Base-by-base conservation (phyloP, 352 stramenopile species). In the Peronosclerospora sorghi region DNA sequence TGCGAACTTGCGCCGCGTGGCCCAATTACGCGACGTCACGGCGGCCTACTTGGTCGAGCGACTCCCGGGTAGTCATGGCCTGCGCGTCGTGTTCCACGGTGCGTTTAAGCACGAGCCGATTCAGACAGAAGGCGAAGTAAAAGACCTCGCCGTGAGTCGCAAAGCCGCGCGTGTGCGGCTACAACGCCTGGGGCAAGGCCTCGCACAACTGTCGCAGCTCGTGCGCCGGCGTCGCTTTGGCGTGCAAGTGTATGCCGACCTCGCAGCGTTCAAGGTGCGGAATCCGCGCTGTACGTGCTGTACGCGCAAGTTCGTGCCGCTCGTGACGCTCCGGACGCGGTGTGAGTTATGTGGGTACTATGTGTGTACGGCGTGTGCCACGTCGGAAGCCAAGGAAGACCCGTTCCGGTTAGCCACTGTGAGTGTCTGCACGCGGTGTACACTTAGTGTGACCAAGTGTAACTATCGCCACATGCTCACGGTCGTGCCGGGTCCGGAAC, bases 271-370 rank as follows among this genome's bases (percentile, higher is more conserved):
- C 19, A 13, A 41, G 1, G 14, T 24, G 4, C 27, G 23, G 3
- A 54, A 47, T 7, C 26, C 55, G 5, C 59, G 52, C 35, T 86
- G 74, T 20, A 56, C 75, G 15, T 62, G 51, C 36, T 86, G 74
- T 32, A 66, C 58, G 5, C 65, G 59, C 26, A 54, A 47, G n/a
- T 45, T 84, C 9, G 35, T 56, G 38, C 35, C 39, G 12, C 18
- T 63, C 10, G 24, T 67, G 8, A 23, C 45, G 35, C 62, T 65
- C 48, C 62, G 59, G 27, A 57, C 55, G 4, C 54, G 45, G 0
- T 72, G 62, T 14, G 63, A 63, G 14, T 29, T 72, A 13, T 72
- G 62, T 32, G 54, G 48, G 2, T 54, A 63, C 23, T 59, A 53
- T 10, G 62, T 72, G 4, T 72, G 62, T 9, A 54, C 51, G n/a